Conservation (phyloP, 345 rosid genomes). For the Populus davidiana region DNA sequence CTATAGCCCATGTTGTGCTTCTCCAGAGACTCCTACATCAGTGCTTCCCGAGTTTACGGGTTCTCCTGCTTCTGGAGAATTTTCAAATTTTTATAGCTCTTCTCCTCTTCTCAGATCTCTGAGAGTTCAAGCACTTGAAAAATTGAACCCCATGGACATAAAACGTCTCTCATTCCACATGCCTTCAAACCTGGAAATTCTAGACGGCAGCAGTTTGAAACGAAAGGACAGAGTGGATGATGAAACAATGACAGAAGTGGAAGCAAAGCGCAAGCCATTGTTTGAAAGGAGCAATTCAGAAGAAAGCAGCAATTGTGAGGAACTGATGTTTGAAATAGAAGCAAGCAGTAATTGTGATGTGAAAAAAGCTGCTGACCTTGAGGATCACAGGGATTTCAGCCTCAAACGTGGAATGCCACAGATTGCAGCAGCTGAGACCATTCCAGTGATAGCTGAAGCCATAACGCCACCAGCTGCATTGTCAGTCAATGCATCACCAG, state of each 20-base stretch:
- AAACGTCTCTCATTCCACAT: slow-evolving; percentile 56
- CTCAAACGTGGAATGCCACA: slow-evolving; percentile 1
- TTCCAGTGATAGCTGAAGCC: background rate
- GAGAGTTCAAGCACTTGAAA: slow-evolving; percentile 67
- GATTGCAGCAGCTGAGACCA: background rate
- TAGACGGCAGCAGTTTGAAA: slow-evolving; percentile 13
- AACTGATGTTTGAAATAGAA: background rate
- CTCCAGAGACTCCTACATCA: slow-evolving; percentile 54
- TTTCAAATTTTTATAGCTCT: slow-evolving; percentile 17
- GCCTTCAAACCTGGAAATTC: slow-evolving; percentile 37
- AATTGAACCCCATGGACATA: slow-evolving; percentile 61
- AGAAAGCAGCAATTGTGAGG: background rate
- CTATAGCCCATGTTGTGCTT: slow-evolving; percentile 32
- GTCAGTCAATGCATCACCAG: slow-evolving; percentile 9
- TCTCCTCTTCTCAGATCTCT: slow-evolving; percentile 40
- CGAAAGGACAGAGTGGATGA: slow-evolving; percentile 22
- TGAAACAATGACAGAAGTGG: slow-evolving; percentile 22
- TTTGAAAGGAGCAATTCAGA: background rate
- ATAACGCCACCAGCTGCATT: background rate
- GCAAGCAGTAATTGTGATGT: slow-evolving; percentile 8
- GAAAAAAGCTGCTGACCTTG: slow-evolving; percentile 11
- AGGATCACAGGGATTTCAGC: slow-evolving; percentile 7
- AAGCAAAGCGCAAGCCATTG: slow-evolving; percentile 7
- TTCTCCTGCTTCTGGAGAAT: slow-evolving; percentile 11
- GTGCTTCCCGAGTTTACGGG: slow-evolving; percentile 37